Base-by-base conservation (phyloP, 2,329 filamentous ascomycete species). In the Apiospora rasikravindrae region DNA sequence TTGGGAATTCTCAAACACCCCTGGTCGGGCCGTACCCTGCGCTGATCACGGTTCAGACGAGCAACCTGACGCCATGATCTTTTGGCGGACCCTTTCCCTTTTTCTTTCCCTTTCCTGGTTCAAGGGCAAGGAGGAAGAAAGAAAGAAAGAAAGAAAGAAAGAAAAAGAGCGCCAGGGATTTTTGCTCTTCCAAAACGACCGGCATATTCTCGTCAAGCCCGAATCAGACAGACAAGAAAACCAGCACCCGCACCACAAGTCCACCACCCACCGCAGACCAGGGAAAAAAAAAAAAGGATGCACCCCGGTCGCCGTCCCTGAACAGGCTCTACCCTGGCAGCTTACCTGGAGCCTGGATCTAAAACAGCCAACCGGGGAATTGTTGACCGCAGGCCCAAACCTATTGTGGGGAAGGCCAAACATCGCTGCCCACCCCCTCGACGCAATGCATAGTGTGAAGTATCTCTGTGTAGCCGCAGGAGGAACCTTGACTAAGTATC, bases 1-100 rank as follows among this genome's bases (percentile, higher is more conserved):
- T 69, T 67, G 66, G 72, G 68, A 70, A 51, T 42, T 68, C 44
- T 42, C 61, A 45, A 71, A 73, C 47, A n/a, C 68, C 68, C 68
- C 76, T 77, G 74, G 77, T 73, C 73, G 75, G 75, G 74, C 69
- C 72, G 74, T 76, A 76, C 82, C 81, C 79, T 81, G 81, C 73
- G 81, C 78, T 78, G 80, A 84, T 83, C 80, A 79, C 78, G 80
- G 80, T 83, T 82, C 81, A 83, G 82, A 82, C 80, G 82, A 80
- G 75, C 76, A 78, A 64, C 81, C 79, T 82, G 78, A 81, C 81
- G 80, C 82, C 79, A 81, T 81, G 79, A 81, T 81, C 79, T 80
- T 64, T 77, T 79, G 75, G 78, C 77, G 77, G 77, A 74, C 78
- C 70, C 76, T 80, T 79, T 78, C 10, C 33, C 40, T 16, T 37